Evolutionary conservation across 352 stramenopile genomes (phyloP), one percentile per base, ranked within the genome.

Genomic region (Phytopythium delawarense): DNA sequence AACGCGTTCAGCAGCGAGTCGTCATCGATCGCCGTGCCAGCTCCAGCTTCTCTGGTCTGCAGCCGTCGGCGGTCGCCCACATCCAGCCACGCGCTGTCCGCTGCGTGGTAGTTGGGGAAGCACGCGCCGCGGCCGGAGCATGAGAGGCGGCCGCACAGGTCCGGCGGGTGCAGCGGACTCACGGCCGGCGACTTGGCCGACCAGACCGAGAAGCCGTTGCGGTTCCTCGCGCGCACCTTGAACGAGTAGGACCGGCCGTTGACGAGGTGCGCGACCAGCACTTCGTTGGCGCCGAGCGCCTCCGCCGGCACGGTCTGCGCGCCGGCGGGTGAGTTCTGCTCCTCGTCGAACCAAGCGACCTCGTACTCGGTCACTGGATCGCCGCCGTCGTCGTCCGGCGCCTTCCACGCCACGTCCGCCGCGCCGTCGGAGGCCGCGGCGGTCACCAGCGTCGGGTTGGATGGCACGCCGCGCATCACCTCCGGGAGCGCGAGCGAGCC

Each of bases 211-310:
- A 71, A 79, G 21, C 82, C 82, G 25, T 89, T 81, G 11, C 73
- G 45, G 58, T 91, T 91, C 51, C 75, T 76, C 4, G 82, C 79
- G 11, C 79, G 75, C 44, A 89, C 82, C 60, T 89, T 89, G 65
- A 91, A 91, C 8, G 72, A 71, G 59, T 89, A 89, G 20, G 79
- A 87, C 23, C 71, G 70, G 15, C 82, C 82, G 51, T 91, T 91
- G 39, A 75, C 53, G 37, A 91, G 62, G 16, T 75, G 66, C 8
- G 73, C 53, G 25, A 91, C 66, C 0, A 83, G 74, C 9, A 74
- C 59, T 13, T 55, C 63, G n/a, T 45, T 23, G 20, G 44, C 37
- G 2, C 35, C 39, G 25, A 50, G 28, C 20, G 16, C 62, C 12
- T 49, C 58, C 23, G 70, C 67, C 0, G 64, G 65, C 1, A 69